Percentiles rank a stretch among this genome's conserved stretches.
phyloP scores from a whole-genome alignment of 768 basidiomycete species.

The Cyclocybe aegerita region DNA sequence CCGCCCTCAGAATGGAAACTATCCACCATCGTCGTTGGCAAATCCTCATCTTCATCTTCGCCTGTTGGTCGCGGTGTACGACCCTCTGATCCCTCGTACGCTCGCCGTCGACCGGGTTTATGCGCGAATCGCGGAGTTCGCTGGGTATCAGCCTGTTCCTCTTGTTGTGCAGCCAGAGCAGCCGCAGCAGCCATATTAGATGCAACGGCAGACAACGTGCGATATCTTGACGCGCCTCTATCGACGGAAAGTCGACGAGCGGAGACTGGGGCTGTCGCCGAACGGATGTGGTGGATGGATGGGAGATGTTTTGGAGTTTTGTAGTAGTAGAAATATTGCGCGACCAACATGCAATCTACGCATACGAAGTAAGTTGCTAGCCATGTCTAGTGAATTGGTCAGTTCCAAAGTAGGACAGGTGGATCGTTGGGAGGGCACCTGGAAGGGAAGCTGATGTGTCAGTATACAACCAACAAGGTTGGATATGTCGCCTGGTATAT shows the following conservation, averaged over 20 bases:
- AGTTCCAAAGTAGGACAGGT: conserved; percentile 3
- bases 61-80: conserved; percentile 13
- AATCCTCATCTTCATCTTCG: conserved; percentile 35
- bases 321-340: conserved; percentile 82
- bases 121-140: conserved; percentile 8
- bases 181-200: conserved; percentile 74
- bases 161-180: conserved; percentile 64
- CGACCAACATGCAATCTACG: conserved; percentile 74
- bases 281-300: conserved; percentile 35
- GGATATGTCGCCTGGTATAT: conserved; percentile 75
- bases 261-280: conserved; percentile 38
- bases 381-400: conserved; percentile 56
- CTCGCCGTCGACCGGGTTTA: conserved; percentile 5
- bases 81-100: conserved; percentile 2
- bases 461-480: conserved; percentile 91
- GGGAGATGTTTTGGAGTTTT: conserved; percentile 33
- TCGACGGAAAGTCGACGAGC: conserved; percentile 52
- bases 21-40: conserved; percentile 59
- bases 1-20: conserved; percentile 78
- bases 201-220: conserved; percentile 65
- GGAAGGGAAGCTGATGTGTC: conserved; percentile 93
- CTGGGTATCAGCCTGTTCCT: conserved; percentile 39
- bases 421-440: conserved; percentile 49
- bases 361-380: conserved; percentile 90
- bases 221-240: conserved; percentile 59